phyloP scores from a whole-genome alignment of 805 yeast species.

The Spathaspora girioi region DNA sequence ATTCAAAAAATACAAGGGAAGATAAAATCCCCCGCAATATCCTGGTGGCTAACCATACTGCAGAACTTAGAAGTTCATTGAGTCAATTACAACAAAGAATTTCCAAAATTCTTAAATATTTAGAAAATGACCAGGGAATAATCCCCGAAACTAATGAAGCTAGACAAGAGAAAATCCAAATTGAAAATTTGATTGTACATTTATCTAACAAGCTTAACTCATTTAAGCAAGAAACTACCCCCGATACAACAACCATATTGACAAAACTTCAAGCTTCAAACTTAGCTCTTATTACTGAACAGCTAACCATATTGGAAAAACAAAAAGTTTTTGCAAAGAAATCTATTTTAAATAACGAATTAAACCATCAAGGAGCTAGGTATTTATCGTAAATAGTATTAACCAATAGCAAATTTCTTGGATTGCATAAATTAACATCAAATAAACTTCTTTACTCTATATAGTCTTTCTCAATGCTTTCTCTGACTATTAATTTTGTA shows the following conservation, averaged over 20 bases:
- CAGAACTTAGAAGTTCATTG: slow-evolving; percentile 4
- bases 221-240: slow-evolving; percentile 6
- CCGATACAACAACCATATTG: neutral
- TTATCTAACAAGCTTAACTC: slow-evolving; percentile 21
- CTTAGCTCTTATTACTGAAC: slow-evolving; percentile 27
- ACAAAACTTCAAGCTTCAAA: slow-evolving; percentile 21
- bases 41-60: slow-evolving; percentile 5
- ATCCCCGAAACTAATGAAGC: neutral
- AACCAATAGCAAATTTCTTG: too few relatives aligned
- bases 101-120: slow-evolving; percentile 16
- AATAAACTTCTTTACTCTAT: too few relatives aligned
- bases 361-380: neutral
- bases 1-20: slow-evolving; percentile 4
- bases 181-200: slow-evolving; percentile 23
- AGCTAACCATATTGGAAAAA: slow-evolving; percentile 21
- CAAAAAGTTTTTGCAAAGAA: slow-evolving; percentile 14
- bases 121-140: slow-evolving; percentile 9
- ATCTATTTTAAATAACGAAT: slow-evolving; percentile 9
- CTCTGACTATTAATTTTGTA: too few relatives aligned
- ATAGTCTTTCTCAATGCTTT: too few relatives aligned
- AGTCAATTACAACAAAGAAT: slow-evolving; percentile 22
- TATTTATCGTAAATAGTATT: neutral
- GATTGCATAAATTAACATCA: too few relatives aligned
- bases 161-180: slow-evolving; percentile 9
- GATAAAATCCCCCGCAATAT: neutral